Evolutionary conservation across 1,284 basidiomycete species (phyloP).

Genomic region (Cutaneotrichosporon sp.): DNA sequence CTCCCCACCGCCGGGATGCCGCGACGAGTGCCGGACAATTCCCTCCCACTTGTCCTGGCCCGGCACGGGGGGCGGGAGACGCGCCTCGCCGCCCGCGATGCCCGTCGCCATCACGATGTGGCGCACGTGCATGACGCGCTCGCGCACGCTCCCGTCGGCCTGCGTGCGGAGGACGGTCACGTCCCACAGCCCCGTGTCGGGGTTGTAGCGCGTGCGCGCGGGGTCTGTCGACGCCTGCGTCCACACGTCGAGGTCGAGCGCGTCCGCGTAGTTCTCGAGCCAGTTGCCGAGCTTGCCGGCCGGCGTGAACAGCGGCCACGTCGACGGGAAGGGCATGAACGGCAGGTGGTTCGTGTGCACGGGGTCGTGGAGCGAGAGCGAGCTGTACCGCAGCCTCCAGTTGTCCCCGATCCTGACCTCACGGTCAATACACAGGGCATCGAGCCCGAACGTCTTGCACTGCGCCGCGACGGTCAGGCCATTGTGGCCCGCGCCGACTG

Average conservation of each 20-base stretch:
- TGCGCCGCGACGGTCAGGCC: constrained; percentile 65
- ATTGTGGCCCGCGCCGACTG: constrained; percentile 66
- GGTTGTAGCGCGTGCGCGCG: constrained; percentile 56
- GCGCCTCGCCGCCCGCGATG: constrained; percentile 60
- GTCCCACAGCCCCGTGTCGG: constrained; percentile 59
- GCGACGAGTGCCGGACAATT: constrained; percentile 64
- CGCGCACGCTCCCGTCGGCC: constrained; percentile 49
- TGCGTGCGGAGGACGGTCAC: constrained; percentile 57
- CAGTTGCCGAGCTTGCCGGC: constrained; percentile 64
- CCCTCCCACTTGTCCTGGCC: constrained; percentile 62
- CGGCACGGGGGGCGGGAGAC: constrained; percentile 54
- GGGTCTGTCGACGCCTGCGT: constrained; percentile 59
- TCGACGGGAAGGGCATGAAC: constrained; percentile 37
- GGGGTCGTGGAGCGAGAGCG: constrained; percentile 65
- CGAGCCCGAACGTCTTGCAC: constrained; percentile 61
- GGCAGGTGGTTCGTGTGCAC: constrained; percentile 55
- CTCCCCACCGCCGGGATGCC: constrained; percentile 58
- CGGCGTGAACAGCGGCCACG: constrained; percentile 41
- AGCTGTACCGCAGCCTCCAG: constrained; percentile 63
- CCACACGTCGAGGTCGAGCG: constrained; percentile 68
- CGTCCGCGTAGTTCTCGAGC: constrained; percentile 66
- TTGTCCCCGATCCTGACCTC: constrained; percentile 61
- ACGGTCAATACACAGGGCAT: constrained; percentile 61
- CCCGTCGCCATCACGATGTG: constrained; percentile 63
- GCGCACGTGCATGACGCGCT: constrained; percentile 58